Evolutionary conservation across 805 yeast genomes (phyloP), one percentile per base, ranked within the genome.

Genomic region (Wickerhamomyces ciferrii): DNA sequence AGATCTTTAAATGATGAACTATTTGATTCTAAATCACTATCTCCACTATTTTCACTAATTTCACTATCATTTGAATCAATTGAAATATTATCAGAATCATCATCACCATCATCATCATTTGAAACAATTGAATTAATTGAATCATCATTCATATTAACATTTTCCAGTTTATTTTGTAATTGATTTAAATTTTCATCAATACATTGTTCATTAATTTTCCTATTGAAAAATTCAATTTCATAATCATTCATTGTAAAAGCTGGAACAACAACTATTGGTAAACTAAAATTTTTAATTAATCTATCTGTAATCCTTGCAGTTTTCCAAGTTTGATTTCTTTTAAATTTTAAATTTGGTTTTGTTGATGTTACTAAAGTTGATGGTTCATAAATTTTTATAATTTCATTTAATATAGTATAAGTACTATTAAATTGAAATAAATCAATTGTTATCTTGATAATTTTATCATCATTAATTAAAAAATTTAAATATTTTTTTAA

Each of bases 201-300:
- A 9, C 44, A 15, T 7, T 25, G 41, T 14, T 41, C 37, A 52
- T 61, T 49, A 39, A 58, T 57, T 37, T 69, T 41, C 9, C 64
- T 59, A 15, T 62, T 64, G 45, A 73, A 72, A 34, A 81, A 55
- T 13, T 64, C 55, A 4, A 52, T 48, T 56, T 81, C 86, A 62
- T 76, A 82, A n/a, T 62, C 51, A 39, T 68, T 68, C 79, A 79
- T 72, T 46, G 81, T 79, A 50, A 69, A 60, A 2, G 86, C 80
- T 1, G 90, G 86, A 0, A 79, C 83, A 42, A 83, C 75, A 21
- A 84, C 71, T n/a, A 81, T 76, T 0, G 91, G 90, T 15, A 83
- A 72, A 4, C 83, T 80, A 53, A 74, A 81, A 54, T 76, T 77
- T 55, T 79, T 81, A 25, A 84, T 84, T 41, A 83, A 67, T 42